A percentile compares a stretch with the other conserved stretches of the same genome.
These are phyloP conservation scores for Saccharomycopsis lassenensis DNA, from an alignment of 805 yeast species.

Conservation along the genomic window DNA sequence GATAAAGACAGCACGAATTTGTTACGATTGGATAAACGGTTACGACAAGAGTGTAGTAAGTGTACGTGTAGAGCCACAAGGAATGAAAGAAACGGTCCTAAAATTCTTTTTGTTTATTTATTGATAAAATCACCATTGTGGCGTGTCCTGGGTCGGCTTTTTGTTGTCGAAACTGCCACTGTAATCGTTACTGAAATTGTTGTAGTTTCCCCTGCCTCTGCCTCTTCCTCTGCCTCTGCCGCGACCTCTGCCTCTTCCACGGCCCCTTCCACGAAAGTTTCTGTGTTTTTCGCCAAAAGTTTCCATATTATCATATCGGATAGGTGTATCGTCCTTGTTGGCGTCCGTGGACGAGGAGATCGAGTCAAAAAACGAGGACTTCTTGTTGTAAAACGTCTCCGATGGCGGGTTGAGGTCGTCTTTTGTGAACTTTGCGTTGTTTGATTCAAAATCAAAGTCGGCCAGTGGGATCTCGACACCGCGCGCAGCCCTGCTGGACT, in stretches of 20 bases:
- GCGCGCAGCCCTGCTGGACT: constrained; percentile 7
- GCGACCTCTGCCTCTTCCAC: constrained; percentile 45
- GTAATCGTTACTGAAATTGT: constrained; percentile 20
- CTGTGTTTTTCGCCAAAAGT: constrained; percentile 18
- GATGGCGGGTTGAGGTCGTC: constrained; percentile 25
- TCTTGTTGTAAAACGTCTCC: constrained; percentile 52
- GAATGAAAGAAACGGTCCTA: no score
- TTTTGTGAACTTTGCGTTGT: constrained; percentile 60
- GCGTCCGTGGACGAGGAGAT: constrained; percentile 53
- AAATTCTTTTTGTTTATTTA: no score
- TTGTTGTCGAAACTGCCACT: constrained; percentile 15
- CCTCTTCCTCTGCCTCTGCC: constrained; percentile 29
- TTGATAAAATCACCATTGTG: constrained; percentile 13
- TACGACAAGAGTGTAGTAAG: no score
- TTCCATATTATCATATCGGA: constrained; percentile 17
- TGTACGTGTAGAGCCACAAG: no score
- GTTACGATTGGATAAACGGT: no score
- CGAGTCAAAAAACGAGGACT: constrained; percentile 80
- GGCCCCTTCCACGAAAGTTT: constrained; percentile 28
- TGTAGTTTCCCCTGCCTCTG: constrained; percentile 27
- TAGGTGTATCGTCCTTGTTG: constrained; percentile 21
- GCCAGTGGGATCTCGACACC: constrained; percentile 34
- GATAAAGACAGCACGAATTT: no score
- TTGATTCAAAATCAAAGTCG: constrained; percentile 67
- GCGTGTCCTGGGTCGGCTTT: constrained; percentile 1